phyloP scores from a whole-genome alignment of 768 basidiomycete genomes.

The Russula griseocarnosa region DNA sequence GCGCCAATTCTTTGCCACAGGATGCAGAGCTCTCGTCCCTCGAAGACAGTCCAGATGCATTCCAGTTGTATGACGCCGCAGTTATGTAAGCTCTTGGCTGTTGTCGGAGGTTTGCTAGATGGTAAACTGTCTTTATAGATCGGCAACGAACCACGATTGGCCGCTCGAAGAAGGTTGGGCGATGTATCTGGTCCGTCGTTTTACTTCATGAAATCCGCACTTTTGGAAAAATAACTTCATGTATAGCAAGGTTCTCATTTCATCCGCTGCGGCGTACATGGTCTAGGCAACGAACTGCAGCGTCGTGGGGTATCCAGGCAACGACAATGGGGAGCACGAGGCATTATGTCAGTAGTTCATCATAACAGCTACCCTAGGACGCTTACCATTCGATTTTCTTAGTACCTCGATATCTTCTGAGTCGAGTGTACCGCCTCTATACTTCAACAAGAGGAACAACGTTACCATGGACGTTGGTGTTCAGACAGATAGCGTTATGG shows the following conservation, averaged over 20 bases:
- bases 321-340: conserved; percentile 68
- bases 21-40: conserved; percentile 69
- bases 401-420: conserved; percentile 51
- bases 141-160: conserved; percentile 67
- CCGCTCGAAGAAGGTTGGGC: conserved; percentile 68
- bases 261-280: conserved; percentile 58
- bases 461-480: conserved; percentile 60
- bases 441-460: conserved; percentile 50
- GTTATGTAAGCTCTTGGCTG: conserved; percentile 45
- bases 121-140: conserved; percentile 36
- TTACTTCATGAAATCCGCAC: background rate
- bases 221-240: conserved; percentile 1
- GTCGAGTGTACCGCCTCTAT: conserved; percentile 44
- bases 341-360: conserved; percentile 56
- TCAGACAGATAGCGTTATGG: conserved; percentile 46
- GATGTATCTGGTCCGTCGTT: conserved; percentile 50
- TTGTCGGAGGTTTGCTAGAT: background rate
- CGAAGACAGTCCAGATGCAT: conserved; percentile 51
- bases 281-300: conserved; percentile 63
- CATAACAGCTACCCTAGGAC: conserved; percentile 4
- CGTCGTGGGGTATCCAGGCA: conserved; percentile 62
- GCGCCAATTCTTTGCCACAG: conserved; percentile 35
- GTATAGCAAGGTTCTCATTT: conserved; percentile 68
- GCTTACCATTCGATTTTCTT: background rate
- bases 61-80: conserved; percentile 64